Conservation (phyloP, 768 basidiomycete species). For the Pulveroboletus ravenelii region DNA sequence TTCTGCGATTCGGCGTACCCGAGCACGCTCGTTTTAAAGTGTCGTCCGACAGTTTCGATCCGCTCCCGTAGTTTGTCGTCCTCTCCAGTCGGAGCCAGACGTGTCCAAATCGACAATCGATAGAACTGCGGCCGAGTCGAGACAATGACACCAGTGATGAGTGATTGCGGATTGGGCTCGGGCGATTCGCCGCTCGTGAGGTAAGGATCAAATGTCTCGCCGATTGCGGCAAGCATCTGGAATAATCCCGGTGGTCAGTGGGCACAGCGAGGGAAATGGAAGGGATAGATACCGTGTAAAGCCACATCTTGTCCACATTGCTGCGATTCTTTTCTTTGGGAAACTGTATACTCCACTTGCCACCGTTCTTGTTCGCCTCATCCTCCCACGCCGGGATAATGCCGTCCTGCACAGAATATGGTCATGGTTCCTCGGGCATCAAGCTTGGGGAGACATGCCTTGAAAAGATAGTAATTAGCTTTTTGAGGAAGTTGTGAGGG, state of each 20-base stretch:
- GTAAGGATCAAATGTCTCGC: slow-evolving; percentile 95
- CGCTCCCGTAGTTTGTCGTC: slow-evolving; percentile 69
- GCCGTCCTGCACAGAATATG: slow-evolving; percentile 56
- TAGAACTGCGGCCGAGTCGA: slow-evolving; percentile 94
- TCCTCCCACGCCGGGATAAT: slow-evolving; percentile 99
- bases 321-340: slow-evolving; percentile 89
- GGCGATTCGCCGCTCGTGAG: slow-evolving; percentile 45
- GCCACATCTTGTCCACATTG: slow-evolving; percentile 93
- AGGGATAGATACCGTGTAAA: slow-evolving; percentile 72
- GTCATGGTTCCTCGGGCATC: slow-evolving; percentile 1
- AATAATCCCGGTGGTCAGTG: slow-evolving; percentile 1
- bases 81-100: slow-evolving; percentile 59
- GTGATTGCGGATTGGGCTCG: slow-evolving; percentile 47
- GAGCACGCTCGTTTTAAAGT: slow-evolving; percentile 90
- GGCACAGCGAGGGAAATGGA: background rate
- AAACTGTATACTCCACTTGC: slow-evolving; percentile 98
- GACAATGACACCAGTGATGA: slow-evolving; percentile 92
- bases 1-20: slow-evolving; percentile 73
- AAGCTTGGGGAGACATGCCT: slow-evolving; percentile 44
- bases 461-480: slow-evolving; percentile 99
- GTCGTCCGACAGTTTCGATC: slow-evolving; percentile 77
- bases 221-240: slow-evolving; percentile 99
- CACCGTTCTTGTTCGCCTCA: slow-evolving; percentile 92
- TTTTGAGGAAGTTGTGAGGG: slow-evolving; percentile 91
- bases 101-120: slow-evolving; percentile 97